phyloP scores from a whole-genome alignment of 768 basidiomycete species.

The Phylloporus sp. region DNA sequence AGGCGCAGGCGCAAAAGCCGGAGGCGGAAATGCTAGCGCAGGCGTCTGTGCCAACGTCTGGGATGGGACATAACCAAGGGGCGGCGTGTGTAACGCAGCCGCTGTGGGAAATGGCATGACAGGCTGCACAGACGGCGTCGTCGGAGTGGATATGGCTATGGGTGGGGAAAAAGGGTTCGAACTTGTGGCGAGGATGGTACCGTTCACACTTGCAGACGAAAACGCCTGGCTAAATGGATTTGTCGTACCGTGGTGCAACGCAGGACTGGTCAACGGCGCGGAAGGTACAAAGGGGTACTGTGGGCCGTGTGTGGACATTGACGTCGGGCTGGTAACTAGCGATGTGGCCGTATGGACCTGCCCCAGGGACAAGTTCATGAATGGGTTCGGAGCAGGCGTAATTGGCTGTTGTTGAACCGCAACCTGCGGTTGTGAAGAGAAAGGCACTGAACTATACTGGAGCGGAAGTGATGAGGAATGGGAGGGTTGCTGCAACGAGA shows the following conservation, averaged over 20 bases:
- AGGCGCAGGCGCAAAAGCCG: conserved; percentile 1
- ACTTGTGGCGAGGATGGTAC: not conserved
- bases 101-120: conserved; percentile 9
- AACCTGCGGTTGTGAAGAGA: conserved; percentile 15
- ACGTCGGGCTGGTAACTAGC: conserved; percentile 4
- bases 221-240: conserved; percentile 20
- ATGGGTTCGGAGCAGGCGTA: conserved; percentile 16
- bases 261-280: conserved; percentile 11
- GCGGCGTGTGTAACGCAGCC: not conserved
- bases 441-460: conserved; percentile 26
- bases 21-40: conserved; percentile 1
- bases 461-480: conserved; percentile 45
- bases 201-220: not conserved
- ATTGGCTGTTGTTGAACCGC: conserved; percentile 6
- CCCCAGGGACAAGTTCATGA: conserved; percentile 13
- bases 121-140: conserved; percentile 8
- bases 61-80: not conserved
- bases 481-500: conserved; percentile 42
- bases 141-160: conserved; percentile 5
- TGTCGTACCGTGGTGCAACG: conserved; percentile 5
- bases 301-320: not conserved
- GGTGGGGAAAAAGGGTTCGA: conserved; percentile 17
- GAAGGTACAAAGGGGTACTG: conserved; percentile 8
- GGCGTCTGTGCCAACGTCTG: not conserved
- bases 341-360: conserved; percentile 1